These are phyloP conservation scores for Umbelopsis sp. DNA, from an alignment of 192 early-diverging fungal species.

Conservation along the genomic window DNA sequence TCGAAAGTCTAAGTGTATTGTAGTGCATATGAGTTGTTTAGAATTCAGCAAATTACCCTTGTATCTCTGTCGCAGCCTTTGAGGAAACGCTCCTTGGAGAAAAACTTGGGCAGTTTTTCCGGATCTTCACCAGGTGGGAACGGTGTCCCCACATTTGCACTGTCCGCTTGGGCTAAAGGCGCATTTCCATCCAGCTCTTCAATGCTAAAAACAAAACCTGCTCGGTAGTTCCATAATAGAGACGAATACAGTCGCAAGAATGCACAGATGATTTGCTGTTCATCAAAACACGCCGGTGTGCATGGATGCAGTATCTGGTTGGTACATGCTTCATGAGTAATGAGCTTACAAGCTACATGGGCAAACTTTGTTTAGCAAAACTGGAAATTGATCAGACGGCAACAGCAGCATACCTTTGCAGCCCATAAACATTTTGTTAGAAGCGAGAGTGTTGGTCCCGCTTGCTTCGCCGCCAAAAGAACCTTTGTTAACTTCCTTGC, in stretches of 20 bases:
- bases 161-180: slow-evolving; percentile 1
- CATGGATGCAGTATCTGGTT: slow-evolving; percentile 57
- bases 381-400: not conserved
- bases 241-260: slow-evolving; percentile 81
- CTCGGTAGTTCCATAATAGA: slow-evolving; percentile 70
- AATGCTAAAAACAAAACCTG: slow-evolving; percentile 46
- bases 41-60: slow-evolving; percentile 8
- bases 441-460: not conserved
- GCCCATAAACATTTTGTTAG: slow-evolving; percentile 21
- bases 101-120: not conserved
- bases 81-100: slow-evolving; percentile 38
- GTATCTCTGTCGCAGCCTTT: slow-evolving; percentile 48
- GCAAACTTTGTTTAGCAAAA: not conserved
- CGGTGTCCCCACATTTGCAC: not conserved
- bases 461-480: not conserved
- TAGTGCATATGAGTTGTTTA: not conserved
- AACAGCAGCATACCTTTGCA: slow-evolving; percentile 32
- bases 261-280: slow-evolving; percentile 62
- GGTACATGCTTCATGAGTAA: slow-evolving; percentile 51
- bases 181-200: slow-evolving; percentile 28
- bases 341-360: slow-evolving; percentile 45
- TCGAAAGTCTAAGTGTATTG: not conserved
- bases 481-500: slow-evolving; percentile 20
- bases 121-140: slow-evolving; percentile 31
- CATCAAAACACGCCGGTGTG: slow-evolving; percentile 66